Conservation (phyloP, 768 basidiomycete species). For the Rhizopogon sp. region DNA sequence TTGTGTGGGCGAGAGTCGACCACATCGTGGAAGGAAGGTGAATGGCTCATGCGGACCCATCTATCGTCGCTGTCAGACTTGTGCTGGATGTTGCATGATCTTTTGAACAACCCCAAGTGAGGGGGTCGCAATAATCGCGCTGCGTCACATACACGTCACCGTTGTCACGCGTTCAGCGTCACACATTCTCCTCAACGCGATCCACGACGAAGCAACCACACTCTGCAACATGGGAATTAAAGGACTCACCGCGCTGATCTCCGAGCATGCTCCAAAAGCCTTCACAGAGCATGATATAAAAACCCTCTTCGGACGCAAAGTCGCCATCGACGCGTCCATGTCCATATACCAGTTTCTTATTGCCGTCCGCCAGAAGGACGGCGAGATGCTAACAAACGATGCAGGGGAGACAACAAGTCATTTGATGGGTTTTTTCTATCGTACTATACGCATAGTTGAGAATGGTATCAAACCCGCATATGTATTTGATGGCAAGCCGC, state of each 20-base stretch:
- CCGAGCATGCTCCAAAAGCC: slow-evolving; percentile 83
- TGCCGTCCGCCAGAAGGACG: slow-evolving; percentile 93
- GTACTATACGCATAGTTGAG: slow-evolving; percentile 96
- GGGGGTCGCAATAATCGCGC: not conserved
- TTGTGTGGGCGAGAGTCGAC: slow-evolving; percentile 8
- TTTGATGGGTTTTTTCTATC: slow-evolving; percentile 98
- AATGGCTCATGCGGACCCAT: slow-evolving; percentile 22
- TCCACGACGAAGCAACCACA: not conserved
- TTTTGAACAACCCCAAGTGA: not conserved
- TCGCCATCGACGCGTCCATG: slow-evolving; percentile 98
- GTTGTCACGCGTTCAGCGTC: not conserved
- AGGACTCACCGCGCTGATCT: slow-evolving; percentile 85
- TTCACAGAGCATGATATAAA: slow-evolving; percentile 93
- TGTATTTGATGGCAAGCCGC: slow-evolving; percentile 98
- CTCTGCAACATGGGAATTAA: slow-evolving; percentile 78
- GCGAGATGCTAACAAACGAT: slow-evolving; percentile 96
- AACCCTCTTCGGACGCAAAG: slow-evolving; percentile 96
- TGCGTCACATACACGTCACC: slow-evolving; percentile 3
- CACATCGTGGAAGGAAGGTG: slow-evolving; percentile 9
- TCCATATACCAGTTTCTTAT: slow-evolving; percentile 97
- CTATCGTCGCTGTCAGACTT: not conserved
- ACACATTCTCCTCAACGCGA: not conserved
- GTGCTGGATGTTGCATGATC: not conserved
- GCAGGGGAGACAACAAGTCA: slow-evolving; percentile 97
- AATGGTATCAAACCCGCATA: slow-evolving; percentile 98